These are phyloP conservation scores for Gaultheria prostrata DNA, from an alignment of 148 eudicot genomes.

Conservation along the genomic window DNA sequence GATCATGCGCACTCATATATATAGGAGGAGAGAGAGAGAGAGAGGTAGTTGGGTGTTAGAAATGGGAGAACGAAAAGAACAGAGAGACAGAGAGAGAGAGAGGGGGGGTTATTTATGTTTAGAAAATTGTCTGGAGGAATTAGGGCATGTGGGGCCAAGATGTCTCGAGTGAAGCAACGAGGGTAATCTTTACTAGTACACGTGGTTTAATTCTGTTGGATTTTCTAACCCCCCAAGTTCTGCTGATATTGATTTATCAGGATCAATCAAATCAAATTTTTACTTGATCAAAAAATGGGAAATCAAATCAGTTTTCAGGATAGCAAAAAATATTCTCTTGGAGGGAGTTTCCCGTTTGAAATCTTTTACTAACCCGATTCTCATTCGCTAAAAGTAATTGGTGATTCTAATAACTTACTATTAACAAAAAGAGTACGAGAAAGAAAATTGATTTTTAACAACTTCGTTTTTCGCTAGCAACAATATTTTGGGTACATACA, in stretches of 20 bases:
- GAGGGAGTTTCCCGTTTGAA: too few relatives aligned
- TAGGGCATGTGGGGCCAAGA: constrained; percentile 10
- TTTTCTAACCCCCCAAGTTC: neutral
- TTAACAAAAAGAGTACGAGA: too few relatives aligned
- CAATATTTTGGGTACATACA: too few relatives aligned
- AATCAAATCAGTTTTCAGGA: neutral
- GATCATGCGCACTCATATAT: neutral
- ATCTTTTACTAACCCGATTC: too few relatives aligned
- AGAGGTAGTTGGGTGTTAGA: neutral
- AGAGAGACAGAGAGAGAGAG: too few relatives aligned
- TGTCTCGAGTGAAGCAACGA: constrained; percentile 8
- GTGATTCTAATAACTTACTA: too few relatives aligned
- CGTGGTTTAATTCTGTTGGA: neutral
- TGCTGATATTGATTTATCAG: neutral
- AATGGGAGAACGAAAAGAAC: neutral
- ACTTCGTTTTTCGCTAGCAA: too few relatives aligned
- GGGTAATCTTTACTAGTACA: neutral
- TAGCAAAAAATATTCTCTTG: too few relatives aligned
- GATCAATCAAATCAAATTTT: neutral
- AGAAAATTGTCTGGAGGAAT: constrained; percentile 3
- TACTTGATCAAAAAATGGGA: neutral
- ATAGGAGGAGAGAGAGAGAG: neutral
- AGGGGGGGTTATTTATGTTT: neutral
- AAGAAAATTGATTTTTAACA: too few relatives aligned
- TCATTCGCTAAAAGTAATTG: too few relatives aligned